Evolutionary conservation across 306 rosid genomes (phyloP), one percentile per base, ranked within the genome.

Genomic region (Sindora glabra): DNA sequence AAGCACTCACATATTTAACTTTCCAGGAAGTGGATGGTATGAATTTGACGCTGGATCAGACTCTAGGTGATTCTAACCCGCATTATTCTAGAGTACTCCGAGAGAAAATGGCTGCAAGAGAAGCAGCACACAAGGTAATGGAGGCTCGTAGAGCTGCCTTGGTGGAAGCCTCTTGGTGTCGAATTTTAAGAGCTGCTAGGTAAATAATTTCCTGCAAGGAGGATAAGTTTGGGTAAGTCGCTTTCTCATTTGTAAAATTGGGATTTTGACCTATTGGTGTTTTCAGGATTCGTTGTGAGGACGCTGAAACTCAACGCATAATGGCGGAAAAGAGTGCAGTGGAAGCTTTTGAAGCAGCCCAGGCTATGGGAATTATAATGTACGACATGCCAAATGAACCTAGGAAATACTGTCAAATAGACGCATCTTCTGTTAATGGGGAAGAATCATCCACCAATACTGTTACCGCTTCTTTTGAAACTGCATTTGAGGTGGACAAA

Each of bases 91-190:
- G 81, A 71, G 90, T 92, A 2, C 68, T 89, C 24, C 80, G 75
- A 69, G 96, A 89, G 78, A 92, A 92, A 71, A 89, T 92, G 87
- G 96, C 99, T 21, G 89, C 89, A 37, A 89, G 83, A 77, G 95
- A 82, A 64, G 94, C 96, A 1, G 96, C 95, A 13, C 58, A 83
- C 62, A 83, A 71, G 59, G 96, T 94, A 37, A 78, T 89, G 75
- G 86, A 79, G 74, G 85, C 94, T 62, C 95, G 85, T 50, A 89
- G 82, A 75, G 90, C 85, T 15, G 95, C 99, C 19, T 52, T 89
- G 66, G 95, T 89, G 29, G 99, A 92, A 81, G 90, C 99, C 45
- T 92, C 96, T 58, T 89, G 99, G 99, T 92, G 99, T 74, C 81
- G 94, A 46, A 89, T 86, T 70, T 83, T 92, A 18, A 68, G 74